Conservation (phyloP, 768 basidiomycete genomes). For the Mycena rebaudengoi region DNA sequence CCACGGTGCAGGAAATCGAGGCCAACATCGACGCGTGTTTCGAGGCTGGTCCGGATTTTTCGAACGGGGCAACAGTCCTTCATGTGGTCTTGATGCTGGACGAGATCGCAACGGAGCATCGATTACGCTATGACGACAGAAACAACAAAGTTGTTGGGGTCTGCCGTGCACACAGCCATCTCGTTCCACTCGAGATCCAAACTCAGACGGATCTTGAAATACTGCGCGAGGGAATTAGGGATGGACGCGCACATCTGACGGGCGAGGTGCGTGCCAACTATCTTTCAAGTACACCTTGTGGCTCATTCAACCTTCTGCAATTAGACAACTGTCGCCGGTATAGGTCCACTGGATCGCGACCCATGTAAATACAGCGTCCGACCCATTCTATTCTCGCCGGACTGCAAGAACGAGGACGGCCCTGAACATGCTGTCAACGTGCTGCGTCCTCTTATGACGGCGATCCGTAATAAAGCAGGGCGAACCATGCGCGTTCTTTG, state of each 20-base stretch:
- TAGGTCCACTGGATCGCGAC: background rate
- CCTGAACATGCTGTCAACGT: background rate
- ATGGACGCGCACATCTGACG: background rate
- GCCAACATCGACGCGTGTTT: background rate
- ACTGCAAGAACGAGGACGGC: background rate
- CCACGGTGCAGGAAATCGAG: background rate
- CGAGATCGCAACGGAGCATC: conserved; percentile 4
- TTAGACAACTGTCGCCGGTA: background rate
- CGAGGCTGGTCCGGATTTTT: background rate
- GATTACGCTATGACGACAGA: background rate
- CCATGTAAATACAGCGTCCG: conserved; percentile 4
- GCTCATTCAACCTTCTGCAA: background rate
- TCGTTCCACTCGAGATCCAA: background rate
- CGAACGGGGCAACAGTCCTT: background rate
- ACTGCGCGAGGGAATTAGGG: background rate
- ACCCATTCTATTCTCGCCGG: background rate
- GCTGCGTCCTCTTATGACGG: background rate
- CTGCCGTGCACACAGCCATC: background rate
- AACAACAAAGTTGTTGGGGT: background rate
- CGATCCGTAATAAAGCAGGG: background rate
- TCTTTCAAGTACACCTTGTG: background rate
- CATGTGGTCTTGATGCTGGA: conserved; percentile 6
- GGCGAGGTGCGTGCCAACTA: background rate
- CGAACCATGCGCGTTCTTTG: background rate
- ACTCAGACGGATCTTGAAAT: background rate